Percentiles rank a stretch among this genome's conserved stretches.
Evolutionary conservation across 495 filamentous ascomycete genomes (phyloP).

Genomic region (Podospora pseudopauciseta): DNA sequence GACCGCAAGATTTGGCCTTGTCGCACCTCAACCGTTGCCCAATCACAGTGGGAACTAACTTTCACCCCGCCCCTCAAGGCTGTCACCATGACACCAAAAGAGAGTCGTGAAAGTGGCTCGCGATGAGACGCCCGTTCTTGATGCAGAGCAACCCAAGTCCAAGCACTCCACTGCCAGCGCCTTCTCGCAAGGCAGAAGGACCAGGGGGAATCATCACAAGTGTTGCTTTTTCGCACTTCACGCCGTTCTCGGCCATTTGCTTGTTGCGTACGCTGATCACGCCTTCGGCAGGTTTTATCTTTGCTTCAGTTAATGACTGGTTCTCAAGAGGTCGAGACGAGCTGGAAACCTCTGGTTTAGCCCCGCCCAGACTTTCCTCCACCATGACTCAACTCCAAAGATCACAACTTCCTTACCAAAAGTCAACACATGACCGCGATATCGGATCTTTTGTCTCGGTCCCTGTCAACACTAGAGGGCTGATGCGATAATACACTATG

Average conservation of each 20-base stretch:
- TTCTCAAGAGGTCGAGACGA: background rate
- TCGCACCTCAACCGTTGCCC: background rate
- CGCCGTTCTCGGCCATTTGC: background rate
- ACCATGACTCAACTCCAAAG: conserved; percentile 18
- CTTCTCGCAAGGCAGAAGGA: background rate
- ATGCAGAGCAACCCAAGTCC: conserved; percentile 12
- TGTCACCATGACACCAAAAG: background rate
- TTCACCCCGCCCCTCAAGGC: conserved; percentile 2
- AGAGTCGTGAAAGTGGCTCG: background rate
- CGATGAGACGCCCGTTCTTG: background rate
- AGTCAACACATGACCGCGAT: conserved; percentile 2
- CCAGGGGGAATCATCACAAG: background rate
- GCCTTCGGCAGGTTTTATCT: background rate
- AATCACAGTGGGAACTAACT: background rate
- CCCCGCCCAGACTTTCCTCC: conserved; percentile 12
- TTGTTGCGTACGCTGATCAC: background rate
- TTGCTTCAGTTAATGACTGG: background rate
- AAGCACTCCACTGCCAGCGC: background rate
- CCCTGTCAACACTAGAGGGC: background rate
- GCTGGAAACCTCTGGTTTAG: background rate
- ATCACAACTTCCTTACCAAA: background rate
- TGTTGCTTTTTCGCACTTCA: background rate
- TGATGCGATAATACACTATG: background rate
- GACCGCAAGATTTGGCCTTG: conserved; percentile 9
- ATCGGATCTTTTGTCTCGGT: conserved; percentile 4